Percentiles rank a stretch among this genome's conserved stretches.
These are phyloP conservation scores for Lactarius evosmus DNA, from an alignment of 768 basidiomycete species.

Conservation along the genomic window DNA sequence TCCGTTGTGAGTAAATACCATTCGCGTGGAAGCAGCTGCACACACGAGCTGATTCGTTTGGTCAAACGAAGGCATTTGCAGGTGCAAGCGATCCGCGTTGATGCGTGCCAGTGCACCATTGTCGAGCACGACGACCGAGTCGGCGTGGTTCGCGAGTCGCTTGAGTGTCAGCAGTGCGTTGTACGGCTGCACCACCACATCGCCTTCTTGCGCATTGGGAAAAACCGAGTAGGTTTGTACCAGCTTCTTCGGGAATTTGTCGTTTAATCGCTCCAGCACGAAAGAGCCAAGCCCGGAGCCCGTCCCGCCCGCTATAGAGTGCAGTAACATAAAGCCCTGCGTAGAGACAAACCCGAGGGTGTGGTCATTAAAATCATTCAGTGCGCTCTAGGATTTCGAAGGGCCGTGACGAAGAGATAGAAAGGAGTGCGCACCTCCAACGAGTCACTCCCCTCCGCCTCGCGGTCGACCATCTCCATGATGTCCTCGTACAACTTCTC, in stretches of 20 bases:
- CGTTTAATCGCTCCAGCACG: constrained; percentile 91
- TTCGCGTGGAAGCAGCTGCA: not conserved
- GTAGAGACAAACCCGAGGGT: not conserved
- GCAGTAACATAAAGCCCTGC: constrained; percentile 98
- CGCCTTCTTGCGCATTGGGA: constrained; percentile 88
- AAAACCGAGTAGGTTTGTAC: constrained; percentile 99
- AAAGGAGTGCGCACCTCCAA: constrained; percentile 63
- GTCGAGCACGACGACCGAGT: constrained; percentile 95
- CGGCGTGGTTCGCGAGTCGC: constrained; percentile 91
- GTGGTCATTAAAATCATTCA: not conserved
- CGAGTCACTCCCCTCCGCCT: constrained; percentile 96
- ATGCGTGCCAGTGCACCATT: constrained; percentile 93
- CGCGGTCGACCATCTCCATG: constrained; percentile 98
- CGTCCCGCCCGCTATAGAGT: constrained; percentile 98
- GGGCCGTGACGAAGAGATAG: not conserved
- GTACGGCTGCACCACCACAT: constrained; percentile 98
- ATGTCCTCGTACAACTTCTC: constrained; percentile 93
- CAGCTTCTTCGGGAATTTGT: constrained; percentile 98
- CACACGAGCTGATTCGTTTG: constrained; percentile 86
- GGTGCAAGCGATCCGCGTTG: constrained; percentile 86
- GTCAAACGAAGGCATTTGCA: constrained; percentile 83
- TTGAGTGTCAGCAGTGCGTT: constrained; percentile 93
- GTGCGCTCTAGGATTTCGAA: not conserved
- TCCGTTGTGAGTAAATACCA: not conserved
- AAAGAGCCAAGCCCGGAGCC: constrained; percentile 99